Conservation (phyloP, 345 rosid species). For the Mangifera indica region DNA sequence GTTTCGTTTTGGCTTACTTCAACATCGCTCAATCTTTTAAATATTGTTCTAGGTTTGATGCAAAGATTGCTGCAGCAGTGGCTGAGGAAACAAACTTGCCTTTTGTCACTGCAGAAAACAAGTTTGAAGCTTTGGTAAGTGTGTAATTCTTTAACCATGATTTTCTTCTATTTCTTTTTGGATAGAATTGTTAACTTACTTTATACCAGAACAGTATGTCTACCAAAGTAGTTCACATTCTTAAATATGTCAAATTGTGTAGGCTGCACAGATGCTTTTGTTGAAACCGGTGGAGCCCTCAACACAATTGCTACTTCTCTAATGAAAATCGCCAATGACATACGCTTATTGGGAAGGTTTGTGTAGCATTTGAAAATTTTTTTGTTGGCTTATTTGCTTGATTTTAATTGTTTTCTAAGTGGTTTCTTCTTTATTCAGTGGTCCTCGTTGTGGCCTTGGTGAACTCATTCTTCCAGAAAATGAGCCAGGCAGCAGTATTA, state of each 20-base stretch:
- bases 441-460: slow-evolving; percentile 98
- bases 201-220: neutral
- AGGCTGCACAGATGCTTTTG: slow-evolving; percentile 99
- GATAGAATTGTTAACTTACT: slow-evolving; percentile 2
- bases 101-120: slow-evolving; percentile 92
- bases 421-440: slow-evolving; percentile 48
- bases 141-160: slow-evolving; percentile 12
- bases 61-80: slow-evolving; percentile 84
- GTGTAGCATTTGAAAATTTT: slow-evolving; percentile 6
- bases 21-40: slow-evolving; percentile 8
- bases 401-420: slow-evolving; percentile 22
- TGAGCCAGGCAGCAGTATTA: slow-evolving; percentile 99
- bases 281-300: slow-evolving; percentile 90
- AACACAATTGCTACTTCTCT: slow-evolving; percentile 77
- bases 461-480: slow-evolving; percentile 98
- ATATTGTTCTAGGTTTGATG: slow-evolving; percentile 66
- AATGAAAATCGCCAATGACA: slow-evolving; percentile 94
- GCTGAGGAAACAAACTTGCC: slow-evolving; percentile 91
- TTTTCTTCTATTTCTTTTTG: slow-evolving; percentile 5
- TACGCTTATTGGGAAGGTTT: slow-evolving; percentile 85
- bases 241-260: slow-evolving; percentile 27
- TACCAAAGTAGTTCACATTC: slow-evolving; percentile 16
- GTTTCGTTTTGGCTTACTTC: neutral
- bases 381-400: slow-evolving; percentile 4
- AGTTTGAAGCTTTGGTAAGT: slow-evolving; percentile 96